Evolutionary conservation across 306 rosid species (phyloP), one percentile per base, ranked within the genome.

Genomic region (Vigna angularis): DNA sequence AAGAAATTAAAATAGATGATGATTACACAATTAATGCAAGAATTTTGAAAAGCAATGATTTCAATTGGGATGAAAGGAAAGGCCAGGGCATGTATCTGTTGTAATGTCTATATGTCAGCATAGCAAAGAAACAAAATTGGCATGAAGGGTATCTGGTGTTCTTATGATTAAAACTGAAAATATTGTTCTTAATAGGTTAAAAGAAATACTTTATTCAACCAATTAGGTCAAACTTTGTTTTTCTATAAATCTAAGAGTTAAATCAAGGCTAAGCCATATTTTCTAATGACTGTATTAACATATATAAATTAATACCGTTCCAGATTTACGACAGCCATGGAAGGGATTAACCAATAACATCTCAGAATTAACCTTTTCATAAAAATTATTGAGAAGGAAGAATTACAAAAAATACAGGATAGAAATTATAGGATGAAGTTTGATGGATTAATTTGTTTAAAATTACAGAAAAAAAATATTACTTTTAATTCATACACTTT

Each of bases 51-150:
- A 40, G 45, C 42, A 36, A 38, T 38, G 65, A 44, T 32, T 34
- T 58, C 47, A 49, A 17, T 49, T 66, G 72, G 72, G 63, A 59
- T 28, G 50, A 7, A 45, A 13, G 66, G 75, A 48, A 75, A 69
- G 17, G 28, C 34, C 24, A 56, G 42, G 42, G 7, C 42, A 36
- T 36, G 8, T 34, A 4, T 62, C 4, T 34, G 16, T 72, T n/a
- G 42, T 50, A 20, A 63, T 14, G 22, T 20, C 22, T 20, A 20
- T 20, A 20, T 20, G 22, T 20, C 22, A 20, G 52, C 5, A 30
- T 30, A 3, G 28, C 1, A 26, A 26, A 26, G 2, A 26, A 26
- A 3, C 28, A 26, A 26, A 26, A 1, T 1, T 26, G 28, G 28
- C 28, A 3, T 26, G 22, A 20, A 20, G 28, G 28, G 2, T 26